Evolutionary conservation across 83 land plant species (phyloP), one percentile per base, ranked within the genome.

Genomic region (Diphasiastrum complanatum): DNA sequence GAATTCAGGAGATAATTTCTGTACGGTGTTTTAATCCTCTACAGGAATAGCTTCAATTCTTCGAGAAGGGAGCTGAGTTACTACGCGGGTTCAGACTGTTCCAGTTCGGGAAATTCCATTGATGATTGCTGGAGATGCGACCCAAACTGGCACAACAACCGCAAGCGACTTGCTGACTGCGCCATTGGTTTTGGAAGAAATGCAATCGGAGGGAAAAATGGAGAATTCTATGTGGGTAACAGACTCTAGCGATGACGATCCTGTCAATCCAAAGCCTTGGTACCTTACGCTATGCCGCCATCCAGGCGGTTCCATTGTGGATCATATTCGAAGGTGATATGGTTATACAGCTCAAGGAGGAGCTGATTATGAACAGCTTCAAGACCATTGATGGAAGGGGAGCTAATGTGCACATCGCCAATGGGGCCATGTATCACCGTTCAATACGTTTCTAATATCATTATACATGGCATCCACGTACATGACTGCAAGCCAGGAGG

Each of bases 381-480:
- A 82, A 82, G 50, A 82, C 85, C 12, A 65, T 81, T 20, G 85
- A 81, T 70, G 85, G 79, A 6, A 73, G 85, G 0, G 85, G 85
- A 33, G 71, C 71, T 29, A 65, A 75, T 45, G 79, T 81, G 49
- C 76, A 75, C 63, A 72, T 81, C 51, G 73, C 82, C 34, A 73
- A 76, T 25, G 60, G n/a, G 66, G 25, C 75, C 80, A 1, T 79
- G 79, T 65, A 35, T 79, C 53, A 78, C 82, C 1, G 27, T 79
- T 6, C 79, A 82, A 33, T 64, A 69, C n/a, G 70, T 79, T 25
- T 46, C 67, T 59, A 69, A 82, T 36, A 57, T 82, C 25, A 82
- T 82, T 50, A 63, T 82, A 36, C 82, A 82, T 65, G 74, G 74
- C 36, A 40, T 82, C 4, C 66, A 71, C 48, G 50, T 78, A 26